Conservation (phyloP, 1,139 yeast genomes). For the Candida glucosophila region DNA sequence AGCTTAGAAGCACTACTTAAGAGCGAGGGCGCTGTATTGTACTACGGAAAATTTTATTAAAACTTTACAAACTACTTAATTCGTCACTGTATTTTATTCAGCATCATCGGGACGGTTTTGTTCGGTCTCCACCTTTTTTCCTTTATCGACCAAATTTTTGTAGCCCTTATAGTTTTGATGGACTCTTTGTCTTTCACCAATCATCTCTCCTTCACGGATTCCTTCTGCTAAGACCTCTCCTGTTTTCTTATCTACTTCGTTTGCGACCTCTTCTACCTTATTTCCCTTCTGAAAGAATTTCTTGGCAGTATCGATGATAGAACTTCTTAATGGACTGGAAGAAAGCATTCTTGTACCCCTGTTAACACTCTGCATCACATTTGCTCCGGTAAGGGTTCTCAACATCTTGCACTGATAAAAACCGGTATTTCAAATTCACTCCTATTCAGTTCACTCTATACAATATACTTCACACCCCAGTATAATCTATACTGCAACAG, state of each 20-base stretch:
- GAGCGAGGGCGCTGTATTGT: no score
- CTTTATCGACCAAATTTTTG: conserved; percentile 34
- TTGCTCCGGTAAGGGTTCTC: no score
- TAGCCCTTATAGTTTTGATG: conserved; percentile 25
- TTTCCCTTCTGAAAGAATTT: conserved; percentile 26
- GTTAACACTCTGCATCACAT: no score
- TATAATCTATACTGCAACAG: no score
- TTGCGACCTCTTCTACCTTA: conserved; percentile 20
- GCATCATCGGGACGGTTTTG: conserved; percentile 42
- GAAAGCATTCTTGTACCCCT: conserved; percentile 2
- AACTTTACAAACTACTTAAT: not conserved
- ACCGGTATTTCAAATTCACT: no score
- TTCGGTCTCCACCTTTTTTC: conserved; percentile 31
- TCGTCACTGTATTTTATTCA: conserved; percentile 8
- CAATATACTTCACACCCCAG: no score
- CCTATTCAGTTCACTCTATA: no score
- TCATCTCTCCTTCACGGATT: conserved; percentile 16
- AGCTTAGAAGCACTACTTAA: no score
- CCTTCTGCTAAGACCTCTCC: conserved; percentile 30
- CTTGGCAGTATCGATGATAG: conserved; percentile 28
- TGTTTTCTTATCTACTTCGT: conserved; percentile 19
- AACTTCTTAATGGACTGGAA: conserved; percentile 5
- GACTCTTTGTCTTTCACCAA: conserved; percentile 13
- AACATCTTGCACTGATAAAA: no score
- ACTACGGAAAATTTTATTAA: no score